These are phyloP conservation scores for Kluyveromyces nonfermentans DNA, from an alignment of 805 yeast species.

Conservation along the genomic window DNA sequence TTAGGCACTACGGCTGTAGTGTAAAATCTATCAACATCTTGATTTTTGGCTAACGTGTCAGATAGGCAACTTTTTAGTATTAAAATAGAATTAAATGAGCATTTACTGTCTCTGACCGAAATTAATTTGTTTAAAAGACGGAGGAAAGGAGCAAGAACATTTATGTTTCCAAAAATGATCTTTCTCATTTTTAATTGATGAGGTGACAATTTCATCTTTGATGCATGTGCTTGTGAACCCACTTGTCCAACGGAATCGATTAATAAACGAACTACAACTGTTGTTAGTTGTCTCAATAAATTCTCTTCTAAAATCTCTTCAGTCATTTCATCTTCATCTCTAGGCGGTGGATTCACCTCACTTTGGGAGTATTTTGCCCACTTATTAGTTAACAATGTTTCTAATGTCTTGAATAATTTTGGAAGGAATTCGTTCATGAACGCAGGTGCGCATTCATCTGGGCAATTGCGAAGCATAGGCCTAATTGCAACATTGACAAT, in stretches of 20 bases:
- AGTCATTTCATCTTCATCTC: slow-evolving; percentile 74
- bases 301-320: slow-evolving; percentile 99
- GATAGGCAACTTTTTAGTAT: slow-evolving; percentile 66
- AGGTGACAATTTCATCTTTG: slow-evolving; percentile 32
- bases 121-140: slow-evolving; percentile 68
- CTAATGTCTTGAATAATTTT: slow-evolving; percentile 60
- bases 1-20: slow-evolving; percentile 52
- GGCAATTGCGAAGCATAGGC: slow-evolving; percentile 83
- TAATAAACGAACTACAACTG: slow-evolving; percentile 76
- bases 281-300: slow-evolving; percentile 83
- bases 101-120: slow-evolving; percentile 78
- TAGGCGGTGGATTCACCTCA: slow-evolving; percentile 41
- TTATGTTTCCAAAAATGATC: slow-evolving; percentile 53
- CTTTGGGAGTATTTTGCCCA: slow-evolving; percentile 48
- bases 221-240: slow-evolving; percentile 34
- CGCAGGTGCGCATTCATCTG: slow-evolving; percentile 50
- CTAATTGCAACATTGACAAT: slow-evolving; percentile 85
- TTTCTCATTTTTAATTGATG: slow-evolving; percentile 59
- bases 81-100: slow-evolving; percentile 83
- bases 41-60: slow-evolving; percentile 58
- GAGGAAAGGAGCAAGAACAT: slow-evolving; percentile 68
- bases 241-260: slow-evolving; percentile 84
- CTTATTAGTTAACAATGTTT: slow-evolving; percentile 57
- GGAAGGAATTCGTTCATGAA: slow-evolving; percentile 79
- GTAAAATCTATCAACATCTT: slow-evolving; percentile 59